Base-by-base conservation (phyloP, 2,329 filamentous ascomycete genomes). In the Penicillium vulpinum region DNA sequence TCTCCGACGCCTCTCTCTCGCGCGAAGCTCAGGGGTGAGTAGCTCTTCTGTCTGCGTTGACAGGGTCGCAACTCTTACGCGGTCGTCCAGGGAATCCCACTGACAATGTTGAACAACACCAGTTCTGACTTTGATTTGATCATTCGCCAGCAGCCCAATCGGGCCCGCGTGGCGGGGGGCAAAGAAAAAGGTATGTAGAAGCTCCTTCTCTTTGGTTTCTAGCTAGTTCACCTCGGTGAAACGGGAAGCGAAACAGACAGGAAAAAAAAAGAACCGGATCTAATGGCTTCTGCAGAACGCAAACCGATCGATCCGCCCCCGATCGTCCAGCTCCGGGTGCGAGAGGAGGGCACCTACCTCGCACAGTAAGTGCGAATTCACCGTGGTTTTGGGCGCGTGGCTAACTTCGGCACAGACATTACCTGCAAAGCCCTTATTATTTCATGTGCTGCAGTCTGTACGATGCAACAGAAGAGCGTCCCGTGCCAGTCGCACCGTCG, bases 251-350 rank as follows among this genome's bases (percentile, higher is more conserved):
- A 28, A n/a, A 43, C 13, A 22, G 18, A 13, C 26, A 18, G 28
- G 11, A 43, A 39, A 40, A 18, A 15, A 51, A 18, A 40, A 18
- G n/a, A 51, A 18, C 28, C 11, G 38, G 36, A 33, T 45, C 31
- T 53, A 35, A 57, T 53, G 39, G 35, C n/a, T 28, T 28, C 36
- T 49, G 28, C 41, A 90, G 89, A 90, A 69, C 87, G 91, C 64
- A 95, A 95, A 74, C 90, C 91, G 8, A 85, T 96, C 67, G 91
- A 96, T 71, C 91, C 77, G 50, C 91, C 91, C 13, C 91, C 91
- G 40, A 90, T 96, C 65, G 80, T 96, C 44, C 87, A 93, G 75
- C 81, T 96, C 45, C 74, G 76, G 73, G 83, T 86, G 55, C 75
- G 73, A 49, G 70, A 75, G 46, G 69, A 73, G 28, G 70, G 69